Evolutionary conservation across 2,329 filamentous ascomycete species (phyloP), one percentile per base, ranked within the genome.

Genomic region (Cladosporium sp.): DNA sequence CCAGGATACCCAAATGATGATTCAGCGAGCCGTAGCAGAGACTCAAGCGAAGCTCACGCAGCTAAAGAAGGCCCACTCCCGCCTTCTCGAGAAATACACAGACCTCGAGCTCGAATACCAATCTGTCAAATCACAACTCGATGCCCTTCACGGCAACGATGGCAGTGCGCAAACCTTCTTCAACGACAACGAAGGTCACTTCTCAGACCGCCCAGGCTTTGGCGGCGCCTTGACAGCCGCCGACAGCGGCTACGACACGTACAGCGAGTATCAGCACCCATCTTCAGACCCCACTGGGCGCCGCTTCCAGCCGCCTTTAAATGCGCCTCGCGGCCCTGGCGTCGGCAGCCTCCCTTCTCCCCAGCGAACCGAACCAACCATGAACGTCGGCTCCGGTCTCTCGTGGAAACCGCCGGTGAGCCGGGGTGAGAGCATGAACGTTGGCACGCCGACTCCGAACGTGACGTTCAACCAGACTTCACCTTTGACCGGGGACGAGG

Each of bases 361-460:
- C 49, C 61, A 64, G 38, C 52, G 54, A 7, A 45, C 55, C 8
- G 34, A 59, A 7, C 54, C 59, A 38, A 57, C 49, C 32, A 34
- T 43, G 15, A 4, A 27, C 22, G 22, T 27, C 9, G 22, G 22
- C 9, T 58, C 55, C 30, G 58, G 59, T 2, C 42, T 63, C 27
- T 59, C 57, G 2, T 60, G 60, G 58, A 59, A 56, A 39, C 56
- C 58, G n/a, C 37, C 13, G 17, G 43, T 47, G n/a, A 41, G 30
- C 18, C 34, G 50, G 12, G 36, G 41, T 7, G 50, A 52, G 13
- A 47, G 36, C 36, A 41, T 47, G 27, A 20, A 32, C 11, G n/a
- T n/a, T n/a, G n/a, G n/a, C n/a, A 89, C n/a, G 90, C 96, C 64
- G 78, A 89, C 48, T n/a, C 42, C 48, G 3, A 41, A 42, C 13